Base-by-base conservation (phyloP, 1,284 basidiomycete genomes). In the Rhodotorula sp. region DNA sequence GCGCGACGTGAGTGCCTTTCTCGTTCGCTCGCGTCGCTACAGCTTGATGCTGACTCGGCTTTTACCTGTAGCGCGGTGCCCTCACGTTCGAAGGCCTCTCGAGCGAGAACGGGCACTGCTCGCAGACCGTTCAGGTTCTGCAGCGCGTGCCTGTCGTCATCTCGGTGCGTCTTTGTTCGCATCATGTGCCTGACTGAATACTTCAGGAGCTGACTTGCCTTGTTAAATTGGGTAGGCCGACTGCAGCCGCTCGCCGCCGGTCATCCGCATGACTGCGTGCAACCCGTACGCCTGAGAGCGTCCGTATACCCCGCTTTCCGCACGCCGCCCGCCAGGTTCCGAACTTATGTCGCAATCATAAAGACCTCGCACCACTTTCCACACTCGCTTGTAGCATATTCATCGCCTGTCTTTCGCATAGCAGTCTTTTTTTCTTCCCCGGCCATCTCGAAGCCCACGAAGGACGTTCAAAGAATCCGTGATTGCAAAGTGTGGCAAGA, bases 231-330 rank as follows among this genome's bases (percentile, higher is more conserved):
- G 8, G 48, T 49, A 69, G 68, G 92, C 92, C 51, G 93, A 97
- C 81, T 83, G 96, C 78, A 92, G 91, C 75, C 95, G 95, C 87
- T 92, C 90, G 77, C 93, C 93, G 65, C 93, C 93, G 14, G 93
- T 96, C 76, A 91, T 95, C 84, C 93, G 59, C 47, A 65, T 70
- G 29, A 51, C 52, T 26, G 68, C 68, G n/a, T 52, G 61, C 31
- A 61, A 60, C 46, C 68, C 68, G 2, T 65, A 65, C 54, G 68
- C 68, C 3, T 56, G 26, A 26, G 8, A 16, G 23, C 52, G 52
- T 16, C 52, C 26, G 15, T 26, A 8, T 26, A 21, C 29, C 58
- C 23, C 39, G 39, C 39, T 43, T 43, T 43, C 39, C 10, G 39
- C 39, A 43, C 39, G 1, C 39, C 39, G 39, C 39, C 39, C 39